These are phyloP conservation scores for Aspergillus sp. DNA, from an alignment of 2,329 filamentous ascomycete species.

Conservation along the genomic window DNA sequence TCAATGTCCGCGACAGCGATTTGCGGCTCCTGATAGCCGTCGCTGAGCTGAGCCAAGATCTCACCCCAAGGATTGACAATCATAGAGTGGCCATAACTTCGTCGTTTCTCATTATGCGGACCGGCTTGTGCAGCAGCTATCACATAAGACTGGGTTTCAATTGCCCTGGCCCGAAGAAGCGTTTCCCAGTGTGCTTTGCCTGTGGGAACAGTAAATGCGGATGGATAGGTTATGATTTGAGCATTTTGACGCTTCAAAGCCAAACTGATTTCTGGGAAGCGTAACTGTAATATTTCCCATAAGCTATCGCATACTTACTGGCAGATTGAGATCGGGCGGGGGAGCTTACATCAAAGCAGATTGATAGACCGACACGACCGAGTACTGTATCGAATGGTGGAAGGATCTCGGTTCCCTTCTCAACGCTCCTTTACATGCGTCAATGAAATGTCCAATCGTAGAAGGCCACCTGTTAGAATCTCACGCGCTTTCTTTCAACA, in stretches of 20 bases:
- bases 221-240: constrained; percentile 81
- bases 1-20: constrained; percentile 57
- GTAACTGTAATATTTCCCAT: constrained; percentile 50
- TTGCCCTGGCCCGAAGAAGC: constrained; percentile 74
- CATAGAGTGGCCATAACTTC: constrained; percentile 83
- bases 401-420: constrained; percentile 64
- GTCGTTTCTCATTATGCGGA: constrained; percentile 69
- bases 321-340: neutral
- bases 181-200: constrained; percentile 84
- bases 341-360: constrained; percentile 75
- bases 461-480: constrained; percentile 10
- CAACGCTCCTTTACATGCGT: constrained; percentile 55
- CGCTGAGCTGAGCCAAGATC: constrained; percentile 63
- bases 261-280: constrained; percentile 75
- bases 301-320: neutral
- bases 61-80: constrained; percentile 86
- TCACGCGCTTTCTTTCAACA: constrained; percentile 61
- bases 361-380: constrained; percentile 74
- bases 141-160: constrained; percentile 86
- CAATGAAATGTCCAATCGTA: neutral
- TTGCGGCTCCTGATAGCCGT: constrained; percentile 46
- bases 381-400: constrained; percentile 71
- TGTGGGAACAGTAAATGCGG: constrained; percentile 85
- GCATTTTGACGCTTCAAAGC: constrained; percentile 66
- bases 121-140: constrained; percentile 83